These are phyloP conservation scores for Kalaharituber pfeilii DNA, from an alignment of 2,329 filamentous ascomycete species.

Conservation along the genomic window DNA sequence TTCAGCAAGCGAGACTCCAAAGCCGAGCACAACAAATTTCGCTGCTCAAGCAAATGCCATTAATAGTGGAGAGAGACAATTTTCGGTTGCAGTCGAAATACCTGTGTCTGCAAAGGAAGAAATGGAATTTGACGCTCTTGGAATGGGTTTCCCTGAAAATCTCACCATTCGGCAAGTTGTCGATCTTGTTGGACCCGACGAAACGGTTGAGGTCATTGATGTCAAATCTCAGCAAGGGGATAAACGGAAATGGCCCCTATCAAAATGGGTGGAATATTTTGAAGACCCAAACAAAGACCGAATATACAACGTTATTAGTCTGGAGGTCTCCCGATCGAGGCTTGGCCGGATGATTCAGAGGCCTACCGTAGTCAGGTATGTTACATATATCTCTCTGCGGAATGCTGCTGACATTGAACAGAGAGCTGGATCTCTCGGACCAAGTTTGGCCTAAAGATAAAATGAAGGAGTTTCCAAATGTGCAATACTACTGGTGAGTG, in stretches of 20 bases:
- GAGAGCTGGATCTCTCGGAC: slow-evolving; percentile 42
- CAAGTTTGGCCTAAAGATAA: slow-evolving; percentile 38
- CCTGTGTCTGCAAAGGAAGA: slow-evolving; percentile 17
- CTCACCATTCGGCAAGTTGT: slow-evolving; percentile 46
- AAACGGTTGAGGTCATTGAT: slow-evolving; percentile 48
- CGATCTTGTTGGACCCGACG: slow-evolving; percentile 45
- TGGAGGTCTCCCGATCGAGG: slow-evolving; percentile 48
- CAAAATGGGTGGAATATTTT: slow-evolving; percentile 51
- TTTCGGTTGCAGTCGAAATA: slow-evolving; percentile 9
- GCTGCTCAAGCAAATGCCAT: neutral
- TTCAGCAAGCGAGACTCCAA: slow-evolving; percentile 11
- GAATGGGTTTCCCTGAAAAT: slow-evolving; percentile 49
- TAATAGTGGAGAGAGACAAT: slow-evolving; percentile 3
- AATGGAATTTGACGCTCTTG: slow-evolving; percentile 33
- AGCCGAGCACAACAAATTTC: slow-evolving; percentile 9
- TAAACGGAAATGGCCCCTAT: slow-evolving; percentile 47
- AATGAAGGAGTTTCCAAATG: slow-evolving; percentile 41
- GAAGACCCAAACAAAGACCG: slow-evolving; percentile 41
- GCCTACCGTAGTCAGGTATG: slow-evolving; percentile 40
- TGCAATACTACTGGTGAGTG: slow-evolving; percentile 33
- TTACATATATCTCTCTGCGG: neutral
- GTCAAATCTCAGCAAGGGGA: slow-evolving; percentile 51
- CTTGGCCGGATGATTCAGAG: slow-evolving; percentile 44
- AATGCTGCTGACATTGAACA: slow-evolving; percentile 1
- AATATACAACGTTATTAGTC: slow-evolving; percentile 51